Base-by-base conservation (phyloP, 805 yeast species). In the Cyberlindnera xylosilytica region DNA sequence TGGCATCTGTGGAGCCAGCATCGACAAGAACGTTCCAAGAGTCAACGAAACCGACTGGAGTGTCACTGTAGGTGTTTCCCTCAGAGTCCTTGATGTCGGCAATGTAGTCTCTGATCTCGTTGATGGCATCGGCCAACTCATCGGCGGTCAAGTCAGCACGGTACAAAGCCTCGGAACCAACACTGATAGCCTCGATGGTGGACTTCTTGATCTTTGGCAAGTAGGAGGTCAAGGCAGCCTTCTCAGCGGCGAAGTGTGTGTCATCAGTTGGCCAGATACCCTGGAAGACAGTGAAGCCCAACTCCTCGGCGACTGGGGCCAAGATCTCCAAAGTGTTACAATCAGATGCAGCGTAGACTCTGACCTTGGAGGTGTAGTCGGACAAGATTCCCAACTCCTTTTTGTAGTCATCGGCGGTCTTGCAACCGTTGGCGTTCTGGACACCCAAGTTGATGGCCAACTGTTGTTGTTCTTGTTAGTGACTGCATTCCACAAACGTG, bases 181-280 rank as follows among this genome's bases (percentile, higher is more conserved):
- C 98, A 40, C 87, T 73, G 68, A 91, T 72, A 36, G 81, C 87
- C 57, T 80, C 78, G 57, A 91, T 75, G 50, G 87, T 78, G 39
- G 78, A 71, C 47, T 77, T 74, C 41, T 87, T 81, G 49, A 89
- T 73, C 24, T 57, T 68, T 56, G 97, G 96, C 64, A 91, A 77
- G 66, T 83, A 85, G 11, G 68, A 44, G 52, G 69, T 56, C 56
- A 91, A 74, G 36, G 97, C 96, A 20, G 62, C 61, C 64, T 85
- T 76, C 71, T 91, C 98, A 11, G 74, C 81, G 34, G 64, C 67
- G 62, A 76, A 90, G 65, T 87, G 95, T 39, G 81, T 64, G 40
- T 81, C 87, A 60, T 88, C 96, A 41, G 75, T 87, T 64, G 97
- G 97, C 97, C 98, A 91, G 54, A 91, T 76, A 64, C 97, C 97